These are phyloP conservation scores for Cyclocybe cylindracea DNA, from an alignment of 768 basidiomycete genomes.

Conservation along the genomic window DNA sequence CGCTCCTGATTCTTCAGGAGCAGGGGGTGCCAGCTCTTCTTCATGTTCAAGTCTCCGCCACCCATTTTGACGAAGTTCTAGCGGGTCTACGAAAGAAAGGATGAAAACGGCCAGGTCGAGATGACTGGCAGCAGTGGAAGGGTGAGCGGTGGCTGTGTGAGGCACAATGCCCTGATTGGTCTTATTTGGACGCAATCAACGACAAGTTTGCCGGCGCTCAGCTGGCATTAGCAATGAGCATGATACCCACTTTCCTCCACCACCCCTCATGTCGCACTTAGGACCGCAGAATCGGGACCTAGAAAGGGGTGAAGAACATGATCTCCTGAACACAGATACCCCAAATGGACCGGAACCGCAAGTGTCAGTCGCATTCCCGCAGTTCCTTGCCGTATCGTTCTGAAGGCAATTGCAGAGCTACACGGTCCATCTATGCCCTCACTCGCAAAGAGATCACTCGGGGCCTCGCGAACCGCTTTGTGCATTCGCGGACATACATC, in stretches of 20 bases:
- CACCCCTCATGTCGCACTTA: conserved; percentile 36
- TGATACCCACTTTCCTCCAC: background rate
- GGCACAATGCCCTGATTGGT: background rate
- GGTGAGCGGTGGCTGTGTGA: conserved; percentile 1
- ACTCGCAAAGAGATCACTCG: conserved; percentile 80
- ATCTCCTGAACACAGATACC: conserved; percentile 33
- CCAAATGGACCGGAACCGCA: conserved; percentile 16
- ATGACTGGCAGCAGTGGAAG: background rate
- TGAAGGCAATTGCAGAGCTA: conserved; percentile 46
- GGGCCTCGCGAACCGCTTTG: conserved; percentile 88
- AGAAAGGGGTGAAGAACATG: conserved; percentile 32
- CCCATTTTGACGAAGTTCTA: conserved; percentile 74
- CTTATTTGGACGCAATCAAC: background rate
- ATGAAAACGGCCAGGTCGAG: background rate
- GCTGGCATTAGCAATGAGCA: background rate
- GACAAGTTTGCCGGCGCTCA: background rate
- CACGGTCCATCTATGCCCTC: conserved; percentile 83
- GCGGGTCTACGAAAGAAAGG: background rate
- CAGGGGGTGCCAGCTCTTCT: conserved; percentile 99
- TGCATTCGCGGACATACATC: conserved; percentile 86
- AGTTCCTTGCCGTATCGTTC: conserved; percentile 12
- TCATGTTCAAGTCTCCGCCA: conserved; percentile 99
- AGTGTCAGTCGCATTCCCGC: conserved; percentile 22
- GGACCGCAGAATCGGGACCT: conserved; percentile 33
- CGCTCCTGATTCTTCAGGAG: conserved; percentile 98